Conservation (phyloP, 345 rosid species). For the Nephelium lappaceum region DNA sequence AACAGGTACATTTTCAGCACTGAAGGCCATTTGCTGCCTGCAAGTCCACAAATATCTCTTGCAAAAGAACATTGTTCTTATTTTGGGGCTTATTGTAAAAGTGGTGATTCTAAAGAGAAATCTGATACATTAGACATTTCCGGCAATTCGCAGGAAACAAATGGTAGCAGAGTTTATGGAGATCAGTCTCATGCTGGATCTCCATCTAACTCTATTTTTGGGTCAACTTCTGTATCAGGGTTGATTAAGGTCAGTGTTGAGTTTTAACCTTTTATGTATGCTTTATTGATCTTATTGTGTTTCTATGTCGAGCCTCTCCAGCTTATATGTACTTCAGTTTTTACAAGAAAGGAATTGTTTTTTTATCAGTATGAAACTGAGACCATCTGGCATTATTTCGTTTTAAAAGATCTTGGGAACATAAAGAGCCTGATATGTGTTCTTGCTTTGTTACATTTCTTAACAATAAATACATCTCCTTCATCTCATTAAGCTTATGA, state of each 20-base stretch:
- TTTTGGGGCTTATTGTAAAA: conserved; percentile 76
- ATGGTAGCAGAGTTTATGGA: conserved; percentile 42
- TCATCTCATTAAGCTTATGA: not conserved
- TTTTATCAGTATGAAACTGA: not conserved
- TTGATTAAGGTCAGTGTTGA: conserved; percentile 67
- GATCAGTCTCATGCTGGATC: conserved; percentile 28
- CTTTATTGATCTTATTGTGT: not conserved
- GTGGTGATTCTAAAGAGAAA: conserved; percentile 39
- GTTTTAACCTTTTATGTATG: not conserved
- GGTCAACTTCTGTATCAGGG: conserved; percentile 58
- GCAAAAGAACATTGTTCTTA: conserved; percentile 84
- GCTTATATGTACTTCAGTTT: not conserved
- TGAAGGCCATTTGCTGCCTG: conserved; percentile 91
- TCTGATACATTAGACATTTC: conserved; percentile 37
- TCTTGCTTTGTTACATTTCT: not conserved
- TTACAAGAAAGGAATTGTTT: not conserved
- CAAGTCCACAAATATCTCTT: conserved; percentile 89
- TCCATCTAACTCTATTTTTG: conserved; percentile 41
- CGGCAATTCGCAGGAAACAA: conserved; percentile 37
- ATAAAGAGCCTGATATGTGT: not conserved
- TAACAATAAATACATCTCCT: not conserved
- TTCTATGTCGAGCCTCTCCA: not conserved
- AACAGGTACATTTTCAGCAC: conserved; percentile 85
- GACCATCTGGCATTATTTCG: not conserved
- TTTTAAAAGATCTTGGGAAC: not conserved